These are phyloP conservation scores for Fraxinus latifolia DNA, from an alignment of 305 asterid species.

Conservation along the genomic window DNA sequence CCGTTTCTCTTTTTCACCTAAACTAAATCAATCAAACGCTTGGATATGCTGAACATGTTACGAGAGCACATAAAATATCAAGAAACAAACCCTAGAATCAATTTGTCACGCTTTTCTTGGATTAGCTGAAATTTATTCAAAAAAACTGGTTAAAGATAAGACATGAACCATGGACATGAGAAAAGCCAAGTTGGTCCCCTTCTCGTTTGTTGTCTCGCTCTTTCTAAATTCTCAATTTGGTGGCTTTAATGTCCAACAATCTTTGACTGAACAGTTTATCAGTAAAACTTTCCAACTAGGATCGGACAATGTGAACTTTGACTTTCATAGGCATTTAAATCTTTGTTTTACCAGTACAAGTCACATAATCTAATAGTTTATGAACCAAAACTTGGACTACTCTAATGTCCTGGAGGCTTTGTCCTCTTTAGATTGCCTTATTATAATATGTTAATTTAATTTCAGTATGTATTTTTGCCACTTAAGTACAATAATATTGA, in stretches of 20 bases:
- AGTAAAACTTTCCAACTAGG: constrained; percentile 52
- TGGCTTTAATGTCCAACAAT: constrained; percentile 44
- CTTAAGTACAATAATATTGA: neutral
- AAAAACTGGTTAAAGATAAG: constrained; percentile 22
- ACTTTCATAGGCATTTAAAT: constrained; percentile 41
- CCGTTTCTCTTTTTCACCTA: neutral
- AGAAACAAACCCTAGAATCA: constrained; percentile 40
- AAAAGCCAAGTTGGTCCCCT: constrained; percentile 54
- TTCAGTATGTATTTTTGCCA: neutral
- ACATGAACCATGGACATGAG: constrained; percentile 29
- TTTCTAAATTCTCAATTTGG: constrained; percentile 34
- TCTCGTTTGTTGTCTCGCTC: constrained; percentile 27
- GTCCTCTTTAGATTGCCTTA: constrained; percentile 6
- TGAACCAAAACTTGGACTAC: constrained; percentile 16
- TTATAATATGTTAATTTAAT: neutral
- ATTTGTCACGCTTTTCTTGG: constrained; percentile 36
- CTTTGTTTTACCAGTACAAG: constrained; percentile 14
- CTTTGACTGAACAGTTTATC: constrained; percentile 48
- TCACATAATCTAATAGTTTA: constrained; percentile 13
- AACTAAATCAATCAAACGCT: neutral
- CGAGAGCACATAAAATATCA: neutral
- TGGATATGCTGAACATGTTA: neutral
- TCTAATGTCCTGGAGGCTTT: constrained; percentile 23
- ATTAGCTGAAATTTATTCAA: constrained; percentile 26
- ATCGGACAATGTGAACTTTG: constrained; percentile 71